Conservation (phyloP, 768 basidiomycete genomes). For the Tricholoma hemisulphureum region DNA sequence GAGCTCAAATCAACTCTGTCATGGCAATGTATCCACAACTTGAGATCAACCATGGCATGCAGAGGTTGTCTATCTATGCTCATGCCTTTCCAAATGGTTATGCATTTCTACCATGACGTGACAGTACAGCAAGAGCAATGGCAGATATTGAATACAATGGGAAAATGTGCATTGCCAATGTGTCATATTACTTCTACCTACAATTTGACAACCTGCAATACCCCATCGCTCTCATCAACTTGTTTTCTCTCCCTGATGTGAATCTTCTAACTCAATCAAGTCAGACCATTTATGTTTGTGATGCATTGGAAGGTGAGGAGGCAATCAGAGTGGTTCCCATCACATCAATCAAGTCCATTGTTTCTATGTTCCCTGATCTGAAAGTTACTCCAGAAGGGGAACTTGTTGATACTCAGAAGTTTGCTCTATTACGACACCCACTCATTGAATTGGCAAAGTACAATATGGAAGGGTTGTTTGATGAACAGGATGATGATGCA, state of each 20-base stretch:
- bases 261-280: not conserved
- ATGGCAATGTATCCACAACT: not conserved
- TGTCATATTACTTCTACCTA: not conserved
- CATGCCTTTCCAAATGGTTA: not conserved
- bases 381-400: not conserved
- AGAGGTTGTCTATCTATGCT: not conserved
- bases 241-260: not conserved
- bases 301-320: not conserved
- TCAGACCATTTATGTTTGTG: not conserved
- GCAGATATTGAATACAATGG: not conserved
- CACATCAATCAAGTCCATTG: not conserved
- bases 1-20: conserved; percentile 4
- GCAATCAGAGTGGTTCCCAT: not conserved
- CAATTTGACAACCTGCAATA: not conserved
- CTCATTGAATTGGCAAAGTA: not conserved
- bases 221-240: not conserved
- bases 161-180: not conserved
- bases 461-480: not conserved
- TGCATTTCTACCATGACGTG: not conserved
- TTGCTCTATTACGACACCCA: not conserved
- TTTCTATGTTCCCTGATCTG: not conserved
- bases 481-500: not conserved
- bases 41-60: not conserved
- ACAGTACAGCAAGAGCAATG: not conserved
- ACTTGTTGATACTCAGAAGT: not conserved